Conservation (phyloP, 176 grass and related monocot species). For the Leersia perrieri region DNA sequence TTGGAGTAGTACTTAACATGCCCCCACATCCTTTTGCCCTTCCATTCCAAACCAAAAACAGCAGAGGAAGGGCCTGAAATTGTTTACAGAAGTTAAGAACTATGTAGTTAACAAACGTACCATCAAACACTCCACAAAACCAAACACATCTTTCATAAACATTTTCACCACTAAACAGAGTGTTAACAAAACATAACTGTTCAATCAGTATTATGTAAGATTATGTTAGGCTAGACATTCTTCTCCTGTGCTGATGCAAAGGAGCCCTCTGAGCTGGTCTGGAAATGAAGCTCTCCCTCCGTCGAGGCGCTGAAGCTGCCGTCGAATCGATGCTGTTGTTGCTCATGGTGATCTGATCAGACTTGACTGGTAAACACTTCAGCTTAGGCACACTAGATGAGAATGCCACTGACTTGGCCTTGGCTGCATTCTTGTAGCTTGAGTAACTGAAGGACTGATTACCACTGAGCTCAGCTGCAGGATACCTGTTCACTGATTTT, state of each 20-base stretch:
- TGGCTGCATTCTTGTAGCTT: constrained; percentile 41
- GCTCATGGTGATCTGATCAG: constrained; percentile 44
- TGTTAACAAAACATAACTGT: constrained; percentile 40
- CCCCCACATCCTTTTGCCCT: constrained; percentile 27
- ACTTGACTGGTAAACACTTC: constrained; percentile 24
- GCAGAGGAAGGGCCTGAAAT: constrained; percentile 30
- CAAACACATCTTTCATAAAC: not conserved
- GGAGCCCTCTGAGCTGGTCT: constrained; percentile 45
- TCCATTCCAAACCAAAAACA: constrained; percentile 60
- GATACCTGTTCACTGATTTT: constrained; percentile 39
- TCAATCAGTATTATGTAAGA: constrained; percentile 22
- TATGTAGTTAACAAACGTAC: constrained; percentile 13
- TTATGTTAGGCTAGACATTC: constrained; percentile 63
- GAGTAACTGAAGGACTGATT: constrained; percentile 60
- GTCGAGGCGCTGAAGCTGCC: constrained; percentile 28
- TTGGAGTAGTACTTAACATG: constrained; percentile 23
- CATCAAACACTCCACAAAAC: not conserved
- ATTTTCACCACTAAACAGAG: constrained; percentile 19
- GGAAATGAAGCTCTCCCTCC: constrained; percentile 44
- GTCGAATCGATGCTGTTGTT: constrained; percentile 61
- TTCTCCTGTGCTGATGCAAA: constrained; percentile 67
- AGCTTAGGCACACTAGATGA: constrained; percentile 22
- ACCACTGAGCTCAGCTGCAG: constrained; percentile 48
- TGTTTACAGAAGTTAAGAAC: constrained; percentile 37
- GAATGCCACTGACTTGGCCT: constrained; percentile 38